Evolutionary conservation across 306 rosid genomes (phyloP), one percentile per base, ranked within the genome.

Genomic region (Acacia crassicarpa): DNA sequence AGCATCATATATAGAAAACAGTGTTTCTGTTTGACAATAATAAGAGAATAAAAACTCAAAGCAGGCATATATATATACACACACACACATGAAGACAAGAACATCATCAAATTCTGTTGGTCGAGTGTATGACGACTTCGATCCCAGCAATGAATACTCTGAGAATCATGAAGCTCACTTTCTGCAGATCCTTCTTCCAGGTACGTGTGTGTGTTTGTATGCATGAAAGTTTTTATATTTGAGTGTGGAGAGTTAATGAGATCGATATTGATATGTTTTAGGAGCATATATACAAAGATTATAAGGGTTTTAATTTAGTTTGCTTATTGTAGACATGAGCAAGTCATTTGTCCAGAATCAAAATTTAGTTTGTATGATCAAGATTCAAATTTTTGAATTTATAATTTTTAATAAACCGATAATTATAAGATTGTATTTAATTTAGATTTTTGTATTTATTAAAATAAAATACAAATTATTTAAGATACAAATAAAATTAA

Each of bases 161-260:
- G 91, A 92, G 83, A 85, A 67, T 44, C 67, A 56, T 0, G 86
- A 75, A 30, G 86, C 82, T 80, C 82, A 72, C 20, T 32, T 82
- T 77, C 41, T 85, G 1, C 40, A 67, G 46, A 38, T 92, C 74
- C 88, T 89, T 77, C 89, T 87, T 9, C 67, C 67, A 61, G 67
- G 67, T 23, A 23, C 8, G 17, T 61, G n/a, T 54, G 0, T 54
- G 2, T 11, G 14, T n/a, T n/a, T n/a, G n/a, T n/a, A n/a, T n/a
- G n/a, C n/a, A n/a, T n/a, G n/a, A n/a, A n/a, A n/a, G n/a, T n/a
- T n/a, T n/a, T n/a, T n/a, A n/a, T n/a, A n/a, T n/a, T n/a, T n/a
- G n/a, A n/a, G n/a, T 3, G 30, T 9, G 14, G 22, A 15, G 54
- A 14, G 19, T 38, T 38, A 0, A 38, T 56, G 20, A 54, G n/a